These are phyloP conservation scores for Ambrosiella beaveri DNA, from an alignment of 2,329 filamentous ascomycete species.

Conservation along the genomic window DNA sequence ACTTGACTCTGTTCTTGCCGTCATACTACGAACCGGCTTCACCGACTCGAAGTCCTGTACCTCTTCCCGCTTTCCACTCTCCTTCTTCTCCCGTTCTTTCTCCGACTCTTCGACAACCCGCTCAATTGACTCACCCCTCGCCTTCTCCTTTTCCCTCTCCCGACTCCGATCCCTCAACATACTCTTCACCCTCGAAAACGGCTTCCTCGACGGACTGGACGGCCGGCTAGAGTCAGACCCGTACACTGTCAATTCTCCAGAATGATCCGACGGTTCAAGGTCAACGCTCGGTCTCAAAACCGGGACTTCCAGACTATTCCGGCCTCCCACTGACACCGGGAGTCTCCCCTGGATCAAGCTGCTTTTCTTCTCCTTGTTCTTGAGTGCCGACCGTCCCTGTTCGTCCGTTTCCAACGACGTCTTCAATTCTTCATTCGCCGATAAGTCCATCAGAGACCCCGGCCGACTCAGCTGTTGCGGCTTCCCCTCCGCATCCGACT, in stretches of 20 bases:
- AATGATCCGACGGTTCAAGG: background rate
- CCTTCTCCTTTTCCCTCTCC: slow-evolving; percentile 6
- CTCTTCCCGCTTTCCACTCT: background rate
- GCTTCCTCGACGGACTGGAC: slow-evolving; percentile 45
- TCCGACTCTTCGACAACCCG: slow-evolving; percentile 4
- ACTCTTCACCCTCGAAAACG: slow-evolving; percentile 36
- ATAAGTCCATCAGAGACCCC: slow-evolving; percentile 24
- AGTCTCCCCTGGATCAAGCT: slow-evolving; percentile 23
- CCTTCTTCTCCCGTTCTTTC: background rate
- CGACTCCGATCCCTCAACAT: slow-evolving; percentile 31
- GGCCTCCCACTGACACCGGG: slow-evolving; percentile 1
- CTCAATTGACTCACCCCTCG: slow-evolving; percentile 6
- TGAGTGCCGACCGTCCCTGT: too few species aligned
- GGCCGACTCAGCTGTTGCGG: slow-evolving; percentile 16
- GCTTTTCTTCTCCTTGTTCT: slow-evolving; percentile 15
- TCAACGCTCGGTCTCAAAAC: slow-evolving; percentile 7
- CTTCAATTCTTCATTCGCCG: slow-evolving; percentile 18
- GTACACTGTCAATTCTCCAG: slow-evolving; percentile 1
- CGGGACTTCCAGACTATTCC: slow-evolving; percentile 14
- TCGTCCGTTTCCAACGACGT: background rate
- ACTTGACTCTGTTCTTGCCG: slow-evolving; percentile 37
- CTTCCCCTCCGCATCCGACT: background rate
- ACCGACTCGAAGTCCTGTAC: background rate
- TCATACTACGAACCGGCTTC: background rate
- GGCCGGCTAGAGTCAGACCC: slow-evolving; percentile 34